Evolutionary conservation across 805 yeast species (phyloP).

Genomic region (Starmerella potacharoeniae): DNA sequence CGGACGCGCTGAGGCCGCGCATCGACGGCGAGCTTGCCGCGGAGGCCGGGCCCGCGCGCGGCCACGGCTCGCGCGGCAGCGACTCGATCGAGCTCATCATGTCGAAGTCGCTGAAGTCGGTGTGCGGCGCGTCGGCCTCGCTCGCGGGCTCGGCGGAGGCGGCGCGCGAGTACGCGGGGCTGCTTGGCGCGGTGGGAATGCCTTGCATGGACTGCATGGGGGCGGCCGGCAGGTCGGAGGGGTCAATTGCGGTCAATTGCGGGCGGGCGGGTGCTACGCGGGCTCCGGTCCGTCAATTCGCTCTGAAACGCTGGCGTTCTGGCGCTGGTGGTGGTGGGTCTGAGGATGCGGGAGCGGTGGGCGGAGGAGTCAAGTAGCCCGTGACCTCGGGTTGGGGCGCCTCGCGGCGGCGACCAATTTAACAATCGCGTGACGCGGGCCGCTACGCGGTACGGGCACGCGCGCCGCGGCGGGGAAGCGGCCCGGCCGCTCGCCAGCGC

Average conservation of each 20-base stretch:
- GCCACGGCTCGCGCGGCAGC: conserved; percentile 5
- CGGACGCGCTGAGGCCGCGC: neutral
- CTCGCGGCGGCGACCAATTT: neutral
- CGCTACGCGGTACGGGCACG: neutral
- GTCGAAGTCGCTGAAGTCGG: conserved; percentile 12
- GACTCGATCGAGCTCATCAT: conserved; percentile 15
- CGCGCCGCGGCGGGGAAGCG: neutral
- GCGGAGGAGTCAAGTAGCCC: neutral
- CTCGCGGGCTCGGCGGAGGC: neutral
- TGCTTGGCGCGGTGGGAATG: conserved; percentile 15
- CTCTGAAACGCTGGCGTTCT: neutral
- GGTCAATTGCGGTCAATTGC: neutral
- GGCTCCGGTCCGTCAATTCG: neutral
- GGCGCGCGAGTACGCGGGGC: conserved; percentile 5
- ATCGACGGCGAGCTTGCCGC: neutral
- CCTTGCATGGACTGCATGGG: conserved; percentile 2
- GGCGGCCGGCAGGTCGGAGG: neutral
- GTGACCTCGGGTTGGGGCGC: neutral
- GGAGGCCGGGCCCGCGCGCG: neutral
- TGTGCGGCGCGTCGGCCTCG: neutral
- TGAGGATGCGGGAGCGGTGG: neutral
- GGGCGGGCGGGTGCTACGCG: neutral
- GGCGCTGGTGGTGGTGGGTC: neutral
- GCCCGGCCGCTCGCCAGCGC: too few species aligned
- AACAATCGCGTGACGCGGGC: neutral